Base-by-base conservation (phyloP, 2,329 filamentous ascomycete species). In the Sphaerulina musiva region DNA sequence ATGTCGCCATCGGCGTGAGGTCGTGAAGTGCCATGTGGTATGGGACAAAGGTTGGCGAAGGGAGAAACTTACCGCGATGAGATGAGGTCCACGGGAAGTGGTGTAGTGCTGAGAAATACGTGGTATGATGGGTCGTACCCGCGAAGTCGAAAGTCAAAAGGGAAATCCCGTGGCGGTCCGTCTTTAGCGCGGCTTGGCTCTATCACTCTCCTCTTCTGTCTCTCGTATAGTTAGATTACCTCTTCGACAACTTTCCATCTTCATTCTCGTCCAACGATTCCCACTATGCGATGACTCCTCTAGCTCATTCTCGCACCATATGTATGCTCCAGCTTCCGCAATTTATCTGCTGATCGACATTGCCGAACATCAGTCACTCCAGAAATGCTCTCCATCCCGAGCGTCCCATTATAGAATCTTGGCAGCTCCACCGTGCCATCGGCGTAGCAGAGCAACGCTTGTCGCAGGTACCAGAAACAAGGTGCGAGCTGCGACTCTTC, bases 351-450 rank as follows among this genome's bases (percentile, higher is more conserved):
- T 11, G 48, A 52, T n/a, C 55, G 47, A 49, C 55, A 58, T 29
- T 53, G 47, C 36, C 55, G 38, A 26, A 58, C 49, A 41, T 58
- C 55, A 23, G 48, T 48, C 7, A 52, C 44, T 11, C 55, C 55
- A 34, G 48, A 52, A 7, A 58, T 54, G 12, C 45, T 51, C 10
- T 32, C 51, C 1, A 20, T 42, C 5, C 40, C 34, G 7, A 53
- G 6, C 14, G 55, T 52, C 8, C 52, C 55, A 44, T 58, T 58
- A 7, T 52, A 48, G 29, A 44, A 54, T 39, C 51, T 45, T 26
- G 51, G 48, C n/a, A 51, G 52, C 48, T 58, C 55, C 14, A 58
- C 53, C 2, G 51, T 54, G 12, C 48, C 52, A 34, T 58, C 52
- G 2, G 55, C 55, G 31, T 48, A 23, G 20, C 55, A 58, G 14